A percentile compares a stretch with the other conserved stretches of the same genome.
These are phyloP conservation scores for Pleurotus cornucopiae DNA, from an alignment of 768 basidiomycete species.

Conservation along the genomic window DNA sequence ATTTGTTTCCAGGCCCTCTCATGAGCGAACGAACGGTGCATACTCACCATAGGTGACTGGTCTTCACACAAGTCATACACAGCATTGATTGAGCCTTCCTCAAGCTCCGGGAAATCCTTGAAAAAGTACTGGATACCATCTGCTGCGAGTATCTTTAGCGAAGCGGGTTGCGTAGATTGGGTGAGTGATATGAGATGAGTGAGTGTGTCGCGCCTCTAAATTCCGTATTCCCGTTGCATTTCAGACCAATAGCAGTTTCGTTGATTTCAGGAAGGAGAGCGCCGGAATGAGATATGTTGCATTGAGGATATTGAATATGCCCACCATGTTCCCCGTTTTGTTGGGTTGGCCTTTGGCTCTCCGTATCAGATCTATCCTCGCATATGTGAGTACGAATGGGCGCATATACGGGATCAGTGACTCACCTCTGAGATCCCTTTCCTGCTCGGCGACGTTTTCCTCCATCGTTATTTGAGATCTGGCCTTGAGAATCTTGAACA, in stretches of 20 bases:
- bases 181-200: constrained; percentile 50
- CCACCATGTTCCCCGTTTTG: constrained; percentile 34
- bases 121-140: constrained; percentile 54
- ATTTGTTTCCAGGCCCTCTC: too few relatives aligned
- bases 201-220: constrained; percentile 49
- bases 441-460: constrained; percentile 25
- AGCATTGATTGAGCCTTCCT: constrained; percentile 73
- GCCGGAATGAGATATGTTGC: too few relatives aligned
- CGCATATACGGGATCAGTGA: neutral
- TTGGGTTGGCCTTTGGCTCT: constrained; percentile 37
- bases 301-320: constrained; percentile 10
- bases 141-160: constrained; percentile 55
- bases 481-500: too few relatives aligned
- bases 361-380: constrained; percentile 33
- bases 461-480: constrained; percentile 17
- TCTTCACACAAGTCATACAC: constrained; percentile 79
- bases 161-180: constrained; percentile 35
- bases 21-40: neutral
- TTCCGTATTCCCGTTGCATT: neutral
- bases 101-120: constrained; percentile 65
- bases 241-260: neutral
- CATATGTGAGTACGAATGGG: neutral
- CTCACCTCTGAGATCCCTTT: constrained; percentile 32
- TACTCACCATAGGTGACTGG: constrained; percentile 44
- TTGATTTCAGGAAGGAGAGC: too few relatives aligned